Evolutionary conservation across 2,329 filamentous ascomycete genomes (phyloP).

Genomic region (Chaetomium globosum): DNA sequence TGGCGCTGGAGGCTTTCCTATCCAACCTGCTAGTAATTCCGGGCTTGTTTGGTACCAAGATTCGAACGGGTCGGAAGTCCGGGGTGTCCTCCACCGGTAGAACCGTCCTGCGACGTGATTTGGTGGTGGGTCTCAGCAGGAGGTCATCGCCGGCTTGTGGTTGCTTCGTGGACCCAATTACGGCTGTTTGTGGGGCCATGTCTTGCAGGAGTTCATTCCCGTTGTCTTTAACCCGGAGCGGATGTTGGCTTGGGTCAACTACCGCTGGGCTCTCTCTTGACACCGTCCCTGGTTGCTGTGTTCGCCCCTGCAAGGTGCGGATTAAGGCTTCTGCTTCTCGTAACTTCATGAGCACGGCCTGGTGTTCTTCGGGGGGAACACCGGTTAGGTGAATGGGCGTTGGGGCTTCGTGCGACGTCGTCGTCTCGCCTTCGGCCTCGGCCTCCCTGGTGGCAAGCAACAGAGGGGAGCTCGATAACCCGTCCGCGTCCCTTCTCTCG

Average conservation of each 20-base stretch:
- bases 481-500: no score
- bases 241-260: background rate
- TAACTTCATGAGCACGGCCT: constrained; percentile 4
- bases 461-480: no score
- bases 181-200: background rate
- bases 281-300: background rate
- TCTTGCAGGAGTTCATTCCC: background rate
- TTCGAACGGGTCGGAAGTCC: background rate
- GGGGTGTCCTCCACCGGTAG: background rate
- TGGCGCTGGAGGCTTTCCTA: no score
- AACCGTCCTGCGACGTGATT: background rate
- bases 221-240: no score
- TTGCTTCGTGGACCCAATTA: background rate
- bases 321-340: constrained; percentile 6
- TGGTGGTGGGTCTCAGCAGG: background rate
- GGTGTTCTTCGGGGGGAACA: background rate
- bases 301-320: background rate
- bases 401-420: no score
- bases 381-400: background rate
- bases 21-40: background rate
- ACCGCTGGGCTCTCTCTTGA: background rate
- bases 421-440: background rate
- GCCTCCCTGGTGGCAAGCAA: background rate
- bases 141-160: background rate
- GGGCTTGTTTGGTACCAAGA: background rate